Base-by-base conservation (phyloP, 495 filamentous ascomycete species). In the Hypomontagnella monticulosa region DNA sequence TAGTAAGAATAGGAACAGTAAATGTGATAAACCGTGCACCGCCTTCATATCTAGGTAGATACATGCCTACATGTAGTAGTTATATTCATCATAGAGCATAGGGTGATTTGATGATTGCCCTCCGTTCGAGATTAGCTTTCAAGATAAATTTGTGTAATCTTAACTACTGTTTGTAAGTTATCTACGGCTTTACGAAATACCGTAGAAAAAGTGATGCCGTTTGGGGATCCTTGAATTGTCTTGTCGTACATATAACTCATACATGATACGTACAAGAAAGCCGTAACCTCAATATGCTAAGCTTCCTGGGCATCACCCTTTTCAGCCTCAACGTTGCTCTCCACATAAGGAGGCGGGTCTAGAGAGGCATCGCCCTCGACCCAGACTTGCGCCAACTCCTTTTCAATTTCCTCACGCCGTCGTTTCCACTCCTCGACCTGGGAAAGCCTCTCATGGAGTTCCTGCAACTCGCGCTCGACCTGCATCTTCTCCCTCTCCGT, bases 401-500 rank as follows among this genome's bases (percentile, higher is more conserved):
- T 73, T 41, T 87, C 78, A 58, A 99, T 95, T 67, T 92, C 88
- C 53, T 89, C 85, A 15, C 88, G 86, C 36, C 96, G 85, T 49
- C 77, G 74, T 81, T 93, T 90, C 92, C 91, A 94, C 70, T 88
- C 82, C 43, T 94, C 91, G 0, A 97, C 93, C 73, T 91, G 88
- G 15, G 84, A 85, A 3, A 98, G 76, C 11, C 88, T 83, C 72
- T 93, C 91, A 37, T 87, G 87, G 42, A 99, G 79, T 65, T 95
- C 91, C 48, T 89, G 83, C 40, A 99, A 76, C 75, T 99, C 96
- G 68, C 88, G 88, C 80, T 97, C 93, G 1, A 97, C 93, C 6
- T 89, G 88, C 70, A 92, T 88, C 77, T 93, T 95, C 81, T 99
- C 96, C 67, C 88, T 83, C 71, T 91, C 90, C 0, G 93, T 97